A percentile compares a stretch with the other conserved stretches of the same genome.
phyloP scores from a whole-genome alignment of 306 rosid species.

The Crotalaria pallida region DNA sequence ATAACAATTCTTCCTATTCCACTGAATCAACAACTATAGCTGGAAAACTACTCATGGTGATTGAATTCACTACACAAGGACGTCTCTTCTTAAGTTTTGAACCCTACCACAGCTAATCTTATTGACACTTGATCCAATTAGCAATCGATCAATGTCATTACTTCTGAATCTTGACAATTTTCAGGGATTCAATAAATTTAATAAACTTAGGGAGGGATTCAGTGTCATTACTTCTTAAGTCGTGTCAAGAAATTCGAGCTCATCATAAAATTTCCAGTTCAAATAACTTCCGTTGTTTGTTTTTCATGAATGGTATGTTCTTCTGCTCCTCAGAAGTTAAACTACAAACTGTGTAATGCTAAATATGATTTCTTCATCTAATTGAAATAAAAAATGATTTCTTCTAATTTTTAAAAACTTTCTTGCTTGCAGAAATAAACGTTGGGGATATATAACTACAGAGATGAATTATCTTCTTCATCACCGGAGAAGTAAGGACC shows the following conservation, averaged over 20 bases:
- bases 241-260: not conserved
- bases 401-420: not conserved
- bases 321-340: not conserved
- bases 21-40: not conserved
- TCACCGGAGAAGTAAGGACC: constrained; percentile 21
- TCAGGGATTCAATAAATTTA: not conserved
- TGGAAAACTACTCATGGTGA: not conserved
- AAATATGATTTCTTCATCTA: constrained; percentile 4
- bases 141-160: not conserved
- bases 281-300: not conserved
- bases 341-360: not conserved
- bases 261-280: not conserved
- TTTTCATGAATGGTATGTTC: not conserved
- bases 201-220: not conserved
- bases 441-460: not conserved
- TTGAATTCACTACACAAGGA: not conserved
- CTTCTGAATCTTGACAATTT: not conserved
- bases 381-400: not conserved
- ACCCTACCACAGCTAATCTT: not conserved
- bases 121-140: not conserved
- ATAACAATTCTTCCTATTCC: not conserved
- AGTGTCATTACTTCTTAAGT: no score
- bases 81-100: not conserved
- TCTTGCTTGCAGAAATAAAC: constrained; percentile 5
- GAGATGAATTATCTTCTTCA: not conserved